Base-by-base conservation (phyloP, 169 alveolate genomes). In the Eimeria acervulina region DNA sequence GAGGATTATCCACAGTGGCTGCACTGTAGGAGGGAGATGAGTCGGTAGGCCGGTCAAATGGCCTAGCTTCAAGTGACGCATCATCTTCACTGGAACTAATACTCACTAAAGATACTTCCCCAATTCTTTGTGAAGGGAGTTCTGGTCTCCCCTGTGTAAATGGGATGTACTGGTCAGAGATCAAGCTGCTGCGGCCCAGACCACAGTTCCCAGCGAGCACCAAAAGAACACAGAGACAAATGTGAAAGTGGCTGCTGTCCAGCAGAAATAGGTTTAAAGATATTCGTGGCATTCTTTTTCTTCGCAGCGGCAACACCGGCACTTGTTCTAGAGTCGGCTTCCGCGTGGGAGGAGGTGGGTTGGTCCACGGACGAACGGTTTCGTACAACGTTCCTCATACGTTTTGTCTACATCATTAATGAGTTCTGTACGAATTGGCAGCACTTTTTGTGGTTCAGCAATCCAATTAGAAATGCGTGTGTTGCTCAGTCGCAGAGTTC, bases 121-220 rank as follows among this genome's bases (percentile, higher is more conserved):
- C 74, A 8, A 83, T 17, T 12, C 91, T 51, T 26, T 51, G 70
- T 52, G 55, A 38, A 17, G 55, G n/a, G 23, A 28, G n/a, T 85
- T 42, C 93, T 28, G 31, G 40, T 61, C 59, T 23, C 23, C 23
- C 42, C n/a, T 33, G 55, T 59, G 31, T 28, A 1, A 17, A 1
- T 31, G 93, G 59, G 59, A 36, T 33, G 38, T 55, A 17, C 59
- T 85, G 93, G 55, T 85, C 78, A 19, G 74, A 36, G 15, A 59
- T 52, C 59, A 31, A 28, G 80, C 17, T 85, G 80, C 93, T 59
- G 52, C 36, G 78, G 52, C 61, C 93, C 55, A 85, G 31, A 38
- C 36, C 93, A 42, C n/a, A 85, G 80, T 8, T 85, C 93, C 33
- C 66, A 17, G 55, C 13, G 68, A 85, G 17, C 40, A 51, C 78